Evolutionary conservation across 2,329 filamentous ascomycete genomes (phyloP), one percentile per base, ranked within the genome.

Genomic region (Pyrenophora tritici-repentis): DNA sequence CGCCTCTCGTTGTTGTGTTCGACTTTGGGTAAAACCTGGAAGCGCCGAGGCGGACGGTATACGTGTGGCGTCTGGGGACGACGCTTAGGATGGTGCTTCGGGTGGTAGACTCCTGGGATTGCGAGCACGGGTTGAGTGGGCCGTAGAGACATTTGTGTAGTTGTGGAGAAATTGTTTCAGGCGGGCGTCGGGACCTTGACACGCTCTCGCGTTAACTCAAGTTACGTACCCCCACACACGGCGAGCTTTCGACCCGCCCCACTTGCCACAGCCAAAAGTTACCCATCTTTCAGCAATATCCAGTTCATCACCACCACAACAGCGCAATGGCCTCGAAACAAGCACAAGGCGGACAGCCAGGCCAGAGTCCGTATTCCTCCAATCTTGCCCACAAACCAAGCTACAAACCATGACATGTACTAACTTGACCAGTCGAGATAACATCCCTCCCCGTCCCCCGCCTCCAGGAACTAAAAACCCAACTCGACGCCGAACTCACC

Each of bases 401-500:
- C 26, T 29, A 4, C 26, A 12, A 13, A 13, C 10, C 10, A 8
- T 29, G 7, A 4, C 26, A 10, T 24, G 22, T 29, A 29, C 38
- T 62, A 50, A 62, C 33, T 40, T 24, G 2, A 9, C 16, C 45
- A 74, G 72, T 90, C 62, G 86, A 89, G 70, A 80, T 99, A 66
- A 85, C 87, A 65, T 86, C 83, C 55, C 87, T 99, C 67, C 89
- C 88, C 65, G 81, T 87, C 20, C 89, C 90, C 61, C 93, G 97
- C 77, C 88, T 99, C 62, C 87, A 86, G 62, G 86, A 91, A 65
- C 87, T 99, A 63, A 97, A 99, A 81, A 91, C 94, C 75, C 93
- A 97, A 74, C 87, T 99, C 61, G 93, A 96, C 74, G 88, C 94
- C 68, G 94, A 99, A 77, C 87, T 99, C 60, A 91, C 96, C 73